phyloP scores from a whole-genome alignment of 768 basidiomycete species.

The Boletus reticuloceps region DNA sequence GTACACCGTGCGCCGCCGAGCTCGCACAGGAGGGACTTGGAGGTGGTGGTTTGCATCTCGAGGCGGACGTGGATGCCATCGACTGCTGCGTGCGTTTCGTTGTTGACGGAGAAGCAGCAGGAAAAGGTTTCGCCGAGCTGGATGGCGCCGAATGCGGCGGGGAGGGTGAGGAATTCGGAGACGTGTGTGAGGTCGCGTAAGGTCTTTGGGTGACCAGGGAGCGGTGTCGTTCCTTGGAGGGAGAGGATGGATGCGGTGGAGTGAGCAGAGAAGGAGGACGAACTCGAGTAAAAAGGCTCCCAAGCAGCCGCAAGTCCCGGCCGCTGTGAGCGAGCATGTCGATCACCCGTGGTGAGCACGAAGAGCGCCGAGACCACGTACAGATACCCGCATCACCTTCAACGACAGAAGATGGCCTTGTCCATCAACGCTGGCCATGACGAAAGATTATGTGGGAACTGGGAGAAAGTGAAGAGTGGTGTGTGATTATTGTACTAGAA shows the following conservation, averaged over 20 bases:
- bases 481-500: too few species aligned
- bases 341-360: not conserved
- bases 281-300: constrained; percentile 86
- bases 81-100: constrained; percentile 64
- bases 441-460: not conserved
- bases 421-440: constrained; percentile 41
- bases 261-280: constrained; percentile 76
- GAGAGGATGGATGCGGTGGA: constrained; percentile 77
- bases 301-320: constrained; percentile 73
- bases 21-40: constrained; percentile 62
- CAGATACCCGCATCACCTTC: constrained; percentile 87
- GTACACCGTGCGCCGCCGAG: constrained; percentile 52
- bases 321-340: constrained; percentile 42
- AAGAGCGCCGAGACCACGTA: constrained; percentile 39
- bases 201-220: constrained; percentile 78
- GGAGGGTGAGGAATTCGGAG: constrained; percentile 76
- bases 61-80: constrained; percentile 64
- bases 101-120: constrained; percentile 78
- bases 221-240: constrained; percentile 66
- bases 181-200: constrained; percentile 78
- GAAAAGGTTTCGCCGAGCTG: constrained; percentile 90
- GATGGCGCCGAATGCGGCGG: constrained; percentile 80
- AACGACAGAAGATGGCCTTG: constrained; percentile 68
- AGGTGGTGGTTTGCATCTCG: constrained; percentile 81
- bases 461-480: too few species aligned